Evolutionary conservation across 2,329 filamentous ascomycete genomes (phyloP).

Genomic region (Sclerotinia minor): DNA sequence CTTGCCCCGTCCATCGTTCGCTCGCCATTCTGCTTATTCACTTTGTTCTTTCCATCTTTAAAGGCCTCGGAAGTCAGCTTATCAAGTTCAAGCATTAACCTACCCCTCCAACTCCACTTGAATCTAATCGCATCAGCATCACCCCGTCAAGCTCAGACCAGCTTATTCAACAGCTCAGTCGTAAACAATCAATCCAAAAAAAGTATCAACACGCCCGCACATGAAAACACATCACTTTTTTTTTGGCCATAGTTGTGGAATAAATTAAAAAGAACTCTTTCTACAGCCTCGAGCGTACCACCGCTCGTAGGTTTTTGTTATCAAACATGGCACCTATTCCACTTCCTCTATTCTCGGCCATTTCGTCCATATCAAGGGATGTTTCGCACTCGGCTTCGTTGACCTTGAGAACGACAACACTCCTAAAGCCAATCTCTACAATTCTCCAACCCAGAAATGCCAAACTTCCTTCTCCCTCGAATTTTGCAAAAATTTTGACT

Average conservation of each 20-base stretch:
- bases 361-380: background rate
- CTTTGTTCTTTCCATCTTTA: background rate
- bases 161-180: background rate
- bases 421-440: slow-evolving; percentile 3
- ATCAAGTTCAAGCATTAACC: slow-evolving; percentile 24
- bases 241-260: background rate
- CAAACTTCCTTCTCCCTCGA: background rate
- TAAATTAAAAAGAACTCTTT: background rate
- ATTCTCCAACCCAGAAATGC: slow-evolving; percentile 2
- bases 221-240: slow-evolving; percentile 1
- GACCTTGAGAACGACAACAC: slow-evolving; percentile 1
- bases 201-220: background rate
- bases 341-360: background rate
- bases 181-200: slow-evolving; percentile 20
- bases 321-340: slow-evolving; percentile 20
- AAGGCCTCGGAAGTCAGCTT: slow-evolving; percentile 26
- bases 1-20: background rate
- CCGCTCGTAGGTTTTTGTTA: slow-evolving; percentile 15
- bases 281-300: slow-evolving; percentile 6
- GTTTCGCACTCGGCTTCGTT: background rate
- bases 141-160: slow-evolving; percentile 19
- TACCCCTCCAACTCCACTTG: slow-evolving; percentile 15
- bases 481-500: background rate
- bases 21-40: slow-evolving; percentile 6
- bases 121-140: slow-evolving; percentile 24